A percentile compares a stretch with the other conserved stretches of the same genome.
phyloP scores from a whole-genome alignment of 208 protist genomes.

The Jaenimonas drosophilae region DNA sequence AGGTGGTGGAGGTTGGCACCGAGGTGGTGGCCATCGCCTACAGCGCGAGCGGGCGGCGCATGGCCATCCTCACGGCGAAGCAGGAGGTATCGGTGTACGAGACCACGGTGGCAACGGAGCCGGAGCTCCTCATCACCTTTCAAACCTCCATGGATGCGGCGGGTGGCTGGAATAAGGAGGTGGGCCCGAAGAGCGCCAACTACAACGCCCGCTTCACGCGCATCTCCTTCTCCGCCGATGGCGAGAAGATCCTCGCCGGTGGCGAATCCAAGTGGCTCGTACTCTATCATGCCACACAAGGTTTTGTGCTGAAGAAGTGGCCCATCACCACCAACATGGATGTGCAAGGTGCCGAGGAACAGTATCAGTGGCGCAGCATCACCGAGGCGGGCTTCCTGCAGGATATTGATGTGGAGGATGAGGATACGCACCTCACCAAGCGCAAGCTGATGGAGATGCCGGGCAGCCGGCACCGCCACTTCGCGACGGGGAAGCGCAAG shows the following conservation, averaged over 20 bases:
- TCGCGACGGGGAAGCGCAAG: slow-evolving; percentile 86
- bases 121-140: slow-evolving; percentile 81
- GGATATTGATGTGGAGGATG: slow-evolving; percentile 81
- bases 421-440: slow-evolving; percentile 66
- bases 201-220: slow-evolving; percentile 71
- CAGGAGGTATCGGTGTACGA: slow-evolving; percentile 86
- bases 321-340: slow-evolving; percentile 85
- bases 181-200: slow-evolving; percentile 78
- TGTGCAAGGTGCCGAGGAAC: slow-evolving; percentile 81
- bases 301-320: slow-evolving; percentile 87
- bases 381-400: slow-evolving; percentile 76
- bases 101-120: slow-evolving; percentile 68
- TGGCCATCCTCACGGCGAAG: slow-evolving; percentile 79
- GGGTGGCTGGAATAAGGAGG: slow-evolving; percentile 76
- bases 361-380: slow-evolving; percentile 80
- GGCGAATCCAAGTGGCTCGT: slow-evolving; percentile 87
- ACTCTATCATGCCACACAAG: slow-evolving; percentile 82
- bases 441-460: slow-evolving; percentile 85
- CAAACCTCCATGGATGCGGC: slow-evolving; percentile 74
- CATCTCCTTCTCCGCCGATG: slow-evolving; percentile 84
- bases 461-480: slow-evolving; percentile 79
- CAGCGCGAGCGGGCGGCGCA: slow-evolving; percentile 69
- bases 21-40: slow-evolving; percentile 82
- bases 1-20: slow-evolving; percentile 69
- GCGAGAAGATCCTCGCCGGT: slow-evolving; percentile 79